Conservation (phyloP, 2,329 filamentous ascomycete species). For the Drechmeria coniospora region DNA sequence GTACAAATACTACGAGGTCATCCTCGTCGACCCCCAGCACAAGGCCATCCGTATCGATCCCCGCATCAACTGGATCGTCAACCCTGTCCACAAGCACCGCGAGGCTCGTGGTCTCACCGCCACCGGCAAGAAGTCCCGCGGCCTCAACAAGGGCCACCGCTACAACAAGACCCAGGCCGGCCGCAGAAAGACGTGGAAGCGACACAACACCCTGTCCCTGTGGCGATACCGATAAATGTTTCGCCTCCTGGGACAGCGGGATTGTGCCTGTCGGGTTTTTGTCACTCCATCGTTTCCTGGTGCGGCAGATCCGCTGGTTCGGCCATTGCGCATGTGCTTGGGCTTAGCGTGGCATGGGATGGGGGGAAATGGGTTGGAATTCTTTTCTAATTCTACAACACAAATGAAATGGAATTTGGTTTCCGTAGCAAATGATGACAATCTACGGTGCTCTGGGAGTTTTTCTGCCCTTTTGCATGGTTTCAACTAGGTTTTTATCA, state of each 20-base stretch:
- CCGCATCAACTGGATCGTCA: slow-evolving; percentile 99
- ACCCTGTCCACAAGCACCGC: slow-evolving; percentile 99
- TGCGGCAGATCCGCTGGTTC: slow-evolving; percentile 3
- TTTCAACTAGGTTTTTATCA: too few relatives aligned
- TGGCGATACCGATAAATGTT: slow-evolving; percentile 81
- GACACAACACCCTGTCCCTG: slow-evolving; percentile 97
- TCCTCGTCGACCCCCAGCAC: slow-evolving; percentile 99
- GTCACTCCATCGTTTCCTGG: background rate
- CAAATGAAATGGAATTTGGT: slow-evolving; percentile 16
- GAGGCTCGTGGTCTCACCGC: slow-evolving; percentile 93
- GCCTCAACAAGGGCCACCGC: slow-evolving; percentile 97
- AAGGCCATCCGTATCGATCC: slow-evolving; percentile 98
- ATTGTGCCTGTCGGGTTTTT: too few relatives aligned
- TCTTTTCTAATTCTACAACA: slow-evolving; percentile 7
- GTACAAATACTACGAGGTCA: slow-evolving; percentile 99
- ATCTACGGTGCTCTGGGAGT: background rate
- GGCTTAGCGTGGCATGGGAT: slow-evolving; percentile 2
- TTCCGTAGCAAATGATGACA: slow-evolving; percentile 7
- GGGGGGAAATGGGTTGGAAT: slow-evolving; percentile 2
- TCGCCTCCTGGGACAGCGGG: slow-evolving; percentile 4
- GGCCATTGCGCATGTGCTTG: slow-evolving; percentile 5
- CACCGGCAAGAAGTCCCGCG: slow-evolving; percentile 98
- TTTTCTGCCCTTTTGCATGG: too few relatives aligned
- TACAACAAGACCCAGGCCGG: slow-evolving; percentile 98
- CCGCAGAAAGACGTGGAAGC: slow-evolving; percentile 99